phyloP scores from a whole-genome alignment of 306 rosid species.

The Cicer yamashitae region DNA sequence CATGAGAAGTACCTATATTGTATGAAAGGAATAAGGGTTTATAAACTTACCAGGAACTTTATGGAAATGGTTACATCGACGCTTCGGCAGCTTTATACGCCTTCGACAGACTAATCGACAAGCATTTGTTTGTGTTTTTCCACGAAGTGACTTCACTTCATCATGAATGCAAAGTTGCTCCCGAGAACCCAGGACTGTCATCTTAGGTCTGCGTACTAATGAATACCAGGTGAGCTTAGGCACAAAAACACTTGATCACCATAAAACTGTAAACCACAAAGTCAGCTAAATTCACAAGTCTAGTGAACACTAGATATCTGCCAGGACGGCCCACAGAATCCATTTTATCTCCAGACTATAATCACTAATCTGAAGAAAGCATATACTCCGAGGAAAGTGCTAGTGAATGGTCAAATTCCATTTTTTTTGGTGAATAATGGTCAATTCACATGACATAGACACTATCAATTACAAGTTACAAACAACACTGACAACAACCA shows the following conservation, averaged over 20 bases:
- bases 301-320: conserved; percentile 32
- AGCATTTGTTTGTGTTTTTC: conserved; percentile 81
- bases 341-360: conserved; percentile 18
- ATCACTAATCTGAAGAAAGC: conserved; percentile 22
- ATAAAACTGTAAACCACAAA: conserved; percentile 1
- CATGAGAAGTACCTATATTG: neutral
- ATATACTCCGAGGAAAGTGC: neutral
- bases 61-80: conserved; percentile 56
- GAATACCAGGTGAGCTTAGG: conserved; percentile 34
- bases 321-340: conserved; percentile 22
- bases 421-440: neutral
- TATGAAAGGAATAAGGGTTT: neutral
- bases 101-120: conserved; percentile 70
- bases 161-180: conserved; percentile 96
- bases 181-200: conserved; percentile 90
- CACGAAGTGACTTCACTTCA: conserved; percentile 73
- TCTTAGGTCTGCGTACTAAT: conserved; percentile 77
- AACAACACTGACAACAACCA: conserved; percentile 25
- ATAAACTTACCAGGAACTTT: conserved; percentile 61
- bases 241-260: conserved; percentile 34
- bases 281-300: conserved; percentile 5
- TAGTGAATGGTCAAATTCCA: conserved; percentile 7
- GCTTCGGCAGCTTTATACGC: conserved; percentile 47
- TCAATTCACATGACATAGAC: conserved; percentile 9
- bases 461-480: neutral